Evolutionary conservation across 2,329 filamentous ascomycete species (phyloP).

Genomic region (Trichoderma aggressivum): DNA sequence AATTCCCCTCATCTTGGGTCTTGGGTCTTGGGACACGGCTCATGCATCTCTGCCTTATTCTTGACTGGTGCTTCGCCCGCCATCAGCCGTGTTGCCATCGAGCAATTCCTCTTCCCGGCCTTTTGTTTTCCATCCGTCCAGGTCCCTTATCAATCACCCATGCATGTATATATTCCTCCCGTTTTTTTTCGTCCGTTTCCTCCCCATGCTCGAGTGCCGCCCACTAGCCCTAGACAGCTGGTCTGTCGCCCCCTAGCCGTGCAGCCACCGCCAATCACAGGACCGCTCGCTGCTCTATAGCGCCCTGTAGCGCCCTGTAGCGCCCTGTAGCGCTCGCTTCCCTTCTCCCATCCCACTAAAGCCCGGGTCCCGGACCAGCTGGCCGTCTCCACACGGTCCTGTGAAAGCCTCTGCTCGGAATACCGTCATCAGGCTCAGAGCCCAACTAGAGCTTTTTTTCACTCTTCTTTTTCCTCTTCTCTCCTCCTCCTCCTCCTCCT

Average conservation of each 20-base stretch:
- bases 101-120: background rate
- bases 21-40: background rate
- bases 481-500: conserved; percentile 4
- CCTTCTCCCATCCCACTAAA: conserved; percentile 1
- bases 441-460: conserved; percentile 19
- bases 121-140: background rate
- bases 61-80: background rate
- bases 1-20: conserved; percentile 11
- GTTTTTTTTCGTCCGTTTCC: background rate
- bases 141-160: background rate
- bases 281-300: background rate
- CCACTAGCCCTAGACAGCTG: conserved; percentile 16
- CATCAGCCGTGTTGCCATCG: background rate
- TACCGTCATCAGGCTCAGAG: conserved; percentile 29
- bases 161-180: background rate
- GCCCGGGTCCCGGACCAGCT: conserved; percentile 15
- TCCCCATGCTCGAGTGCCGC: conserved; percentile 2
- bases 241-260: background rate
- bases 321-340: background rate
- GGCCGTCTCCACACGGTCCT: conserved; percentile 17
- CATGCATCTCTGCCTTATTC: conserved; percentile 17
- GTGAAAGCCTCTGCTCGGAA: conserved; percentile 19
- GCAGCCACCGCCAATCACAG: conserved; percentile 12
- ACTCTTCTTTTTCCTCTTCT: background rate
- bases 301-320: background rate